Base-by-base conservation (phyloP, 441 rosid species). In the Corymbia calophylla region DNA sequence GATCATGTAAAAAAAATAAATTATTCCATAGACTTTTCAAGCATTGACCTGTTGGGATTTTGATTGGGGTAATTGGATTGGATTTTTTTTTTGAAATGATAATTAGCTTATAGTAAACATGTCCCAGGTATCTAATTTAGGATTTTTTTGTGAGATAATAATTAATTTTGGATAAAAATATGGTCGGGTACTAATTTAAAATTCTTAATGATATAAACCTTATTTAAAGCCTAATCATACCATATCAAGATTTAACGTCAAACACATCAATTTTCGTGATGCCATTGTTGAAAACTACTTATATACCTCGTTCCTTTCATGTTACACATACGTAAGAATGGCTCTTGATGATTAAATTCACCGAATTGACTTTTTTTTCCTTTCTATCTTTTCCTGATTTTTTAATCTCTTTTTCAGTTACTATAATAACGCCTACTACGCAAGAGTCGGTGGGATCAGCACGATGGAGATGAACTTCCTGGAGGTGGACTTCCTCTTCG, bases 361-460 rank as follows among this genome's bases (percentile, higher is more conserved):
- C 51, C 29, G 4, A 17, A 32, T 35, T 53, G 47, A 35, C 32
- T n/a, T 86, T 25, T 29, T 29, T 13, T 56, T 56, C 6, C 62
- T 58, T 58, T 1, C 64, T 25, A 25, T 48, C 56, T 64, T 31
- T 56, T 0, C 7, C 13, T 9, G 39, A 25, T 84, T n/a, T 54
- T 21, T 32, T 3, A 39, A 39, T 39, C 5, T 18, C 2, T 25
- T 49, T 89, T 55, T 80, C 95, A 97, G 98, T 91, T 93, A 94
- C 89, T 97, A 95, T 94, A 96, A 95, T 92, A 97, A 97, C 90
- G 97, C 96, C 0, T 95, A 93, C 89, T 96, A 96, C 89, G 99
- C 99, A 21, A 95, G 94, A 91, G 95, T 97, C 73, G 98, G 99
- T 66, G 99, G 99, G 49, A 94, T 97, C 91, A 96, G 97, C 95